Base-by-base conservation (phyloP, 495 filamentous ascomycete genomes). In the Patellaria atrata region DNA sequence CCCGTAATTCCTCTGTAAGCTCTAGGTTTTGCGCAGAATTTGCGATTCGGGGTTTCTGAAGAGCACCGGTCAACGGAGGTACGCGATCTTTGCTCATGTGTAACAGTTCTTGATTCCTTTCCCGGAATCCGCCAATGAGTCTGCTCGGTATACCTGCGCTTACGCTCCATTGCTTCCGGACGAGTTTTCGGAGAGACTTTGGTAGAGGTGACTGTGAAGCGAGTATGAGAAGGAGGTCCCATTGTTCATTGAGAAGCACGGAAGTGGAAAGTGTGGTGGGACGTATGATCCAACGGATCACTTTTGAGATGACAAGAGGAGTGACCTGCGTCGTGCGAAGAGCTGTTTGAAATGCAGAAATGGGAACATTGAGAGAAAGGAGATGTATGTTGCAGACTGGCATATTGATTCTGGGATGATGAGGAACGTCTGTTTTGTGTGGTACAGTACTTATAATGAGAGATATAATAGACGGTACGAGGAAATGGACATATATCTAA, bases 201-300 rank as follows among this genome's bases (percentile, higher is more conserved):
- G 71, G 65, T 18, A 68, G 47, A 39, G 41, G 37, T 11, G 43
- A 22, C 12, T 56, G 46, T 11, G 45, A 40, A 19, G 63, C 56
- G 5, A 75, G 45, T 23, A 76, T 59, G 33, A 77, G 44, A 6
- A 79, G 53, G 14, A 76, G 52, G 37, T 75, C 67, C 73, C 73
- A 79, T 31, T 52, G 52, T 12, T 46, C 51, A 22, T 44, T 41
- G 4, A 74, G 55, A 7, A 77, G 60, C 1, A 57, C 35, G 12
- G 52, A 40, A 7, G 44, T 51, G 30, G 71, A 73, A 9, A 71
- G 53, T 4, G 43, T 30, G 0, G 59, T 61, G 13, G 72, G 72
- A 16, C 62, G 59, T 44, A 77, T 66, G 40, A 77, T 68, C 68
- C 68, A 71, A 17, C 68, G 56, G 22, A 69, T 45, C 17, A 63